Conservation (phyloP, 1,284 basidiomycete species). For the Amylostereum areolatum region DNA sequence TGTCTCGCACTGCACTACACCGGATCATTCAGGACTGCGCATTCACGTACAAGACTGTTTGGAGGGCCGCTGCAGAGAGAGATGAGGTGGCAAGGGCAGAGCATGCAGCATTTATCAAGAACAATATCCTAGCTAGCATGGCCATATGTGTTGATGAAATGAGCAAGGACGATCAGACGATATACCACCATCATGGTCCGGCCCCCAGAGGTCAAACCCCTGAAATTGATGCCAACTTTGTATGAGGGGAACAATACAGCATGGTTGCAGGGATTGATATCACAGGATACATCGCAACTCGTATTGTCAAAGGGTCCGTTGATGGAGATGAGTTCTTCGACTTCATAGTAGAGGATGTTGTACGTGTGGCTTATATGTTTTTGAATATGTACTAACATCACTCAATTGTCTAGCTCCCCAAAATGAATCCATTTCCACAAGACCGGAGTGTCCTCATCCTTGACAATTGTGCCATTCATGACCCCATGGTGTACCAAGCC, state of each 20-base stretch:
- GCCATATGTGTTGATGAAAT: constrained; percentile 6
- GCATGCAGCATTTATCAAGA: not conserved
- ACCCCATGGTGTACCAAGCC: too few species aligned
- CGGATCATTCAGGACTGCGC: not conserved
- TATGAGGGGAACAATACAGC: constrained; percentile 13
- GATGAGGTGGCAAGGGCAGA: not conserved
- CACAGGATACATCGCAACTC: constrained; percentile 15
- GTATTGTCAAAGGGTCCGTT: constrained; percentile 15
- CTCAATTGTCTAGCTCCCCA: constrained; percentile 13
- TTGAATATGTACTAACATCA: not conserved
- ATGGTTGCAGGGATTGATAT: constrained; percentile 14
- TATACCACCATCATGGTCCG: constrained; percentile 7
- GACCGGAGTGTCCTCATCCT: constrained; percentile 16
- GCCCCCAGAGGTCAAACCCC: constrained; percentile 10
- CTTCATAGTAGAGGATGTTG: constrained; percentile 17
- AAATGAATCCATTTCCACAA: constrained; percentile 17
- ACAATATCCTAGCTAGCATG: not conserved
- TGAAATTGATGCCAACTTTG: constrained; percentile 2
- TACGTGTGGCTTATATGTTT: constrained; percentile 4
- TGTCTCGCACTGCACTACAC: not conserved
- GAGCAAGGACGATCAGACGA: constrained; percentile 6
- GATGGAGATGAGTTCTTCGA: constrained; percentile 17
- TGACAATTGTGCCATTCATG: constrained; percentile 19
- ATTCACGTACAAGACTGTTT: not conserved
- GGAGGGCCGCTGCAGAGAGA: not conserved